phyloP scores from a whole-genome alignment of 805 yeast genomes.

The Wickerhamomyces ciferrii region DNA sequence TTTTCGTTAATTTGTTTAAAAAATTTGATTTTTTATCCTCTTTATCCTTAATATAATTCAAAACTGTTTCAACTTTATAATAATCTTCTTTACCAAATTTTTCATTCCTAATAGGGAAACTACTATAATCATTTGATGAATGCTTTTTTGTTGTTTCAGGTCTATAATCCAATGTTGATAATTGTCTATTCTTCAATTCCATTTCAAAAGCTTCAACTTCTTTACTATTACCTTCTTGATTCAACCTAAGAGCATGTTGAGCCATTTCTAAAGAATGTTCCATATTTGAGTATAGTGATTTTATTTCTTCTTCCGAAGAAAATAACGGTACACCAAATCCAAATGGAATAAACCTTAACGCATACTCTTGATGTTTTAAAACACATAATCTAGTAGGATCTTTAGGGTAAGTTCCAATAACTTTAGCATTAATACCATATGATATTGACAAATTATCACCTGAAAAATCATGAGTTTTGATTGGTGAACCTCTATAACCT shows the following conservation, averaged over 20 bases:
- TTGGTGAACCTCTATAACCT: conserved; percentile 47
- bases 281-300: conserved; percentile 6
- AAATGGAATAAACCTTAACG: conserved; percentile 35
- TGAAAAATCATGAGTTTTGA: conserved; percentile 44
- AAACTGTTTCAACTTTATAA: background rate
- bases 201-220: conserved; percentile 2
- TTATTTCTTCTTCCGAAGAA: conserved; percentile 8
- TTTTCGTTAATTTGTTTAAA: background rate
- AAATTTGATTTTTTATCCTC: background rate
- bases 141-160: background rate
- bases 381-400: conserved; percentile 21
- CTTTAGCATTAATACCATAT: conserved; percentile 51
- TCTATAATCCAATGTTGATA: background rate
- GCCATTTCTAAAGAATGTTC: conserved; percentile 14
- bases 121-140: background rate
- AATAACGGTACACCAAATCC: conserved; percentile 25
- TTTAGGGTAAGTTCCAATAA: conserved; percentile 40
- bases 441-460: conserved; percentile 41
- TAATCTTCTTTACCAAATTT: background rate
- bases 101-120: background rate
- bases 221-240: conserved; percentile 1
- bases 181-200: background rate
- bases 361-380: conserved; percentile 30
- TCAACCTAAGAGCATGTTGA: conserved; percentile 11
- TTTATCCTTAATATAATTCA: background rate